Evolutionary conservation across 225 moss, liverwort and hornwort genomes (phyloP).

Genomic region (Sphagnum tenellum): DNA sequence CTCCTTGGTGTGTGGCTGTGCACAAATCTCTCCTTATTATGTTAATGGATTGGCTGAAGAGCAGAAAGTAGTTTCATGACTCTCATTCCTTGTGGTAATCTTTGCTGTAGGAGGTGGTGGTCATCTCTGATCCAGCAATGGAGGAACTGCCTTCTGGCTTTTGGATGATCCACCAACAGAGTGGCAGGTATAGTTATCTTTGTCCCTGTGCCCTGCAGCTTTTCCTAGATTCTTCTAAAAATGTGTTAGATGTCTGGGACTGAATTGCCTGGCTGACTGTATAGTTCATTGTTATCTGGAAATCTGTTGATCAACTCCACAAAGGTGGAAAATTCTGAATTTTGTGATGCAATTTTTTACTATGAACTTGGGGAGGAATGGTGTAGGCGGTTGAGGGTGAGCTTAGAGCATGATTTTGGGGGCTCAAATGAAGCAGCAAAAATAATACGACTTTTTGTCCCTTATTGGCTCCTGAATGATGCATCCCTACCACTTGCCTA

Average conservation of each 20-base stretch:
- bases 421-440: conserved; percentile 72
- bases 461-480: conserved; percentile 90
- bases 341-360: background rate
- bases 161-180: conserved; percentile 85
- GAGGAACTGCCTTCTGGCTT: conserved; percentile 87
- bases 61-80: background rate
- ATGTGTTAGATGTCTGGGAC: too few species aligned
- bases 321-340: too few species aligned
- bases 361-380: background rate
- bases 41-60: too few species aligned
- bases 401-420: conserved; percentile 92
- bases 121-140: conserved; percentile 79
- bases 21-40: too few species aligned
- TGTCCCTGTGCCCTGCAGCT: too few species aligned
- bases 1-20: too few species aligned
- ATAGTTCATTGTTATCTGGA: too few species aligned
- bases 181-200: conserved; percentile 49
- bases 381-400: conserved; percentile 85
- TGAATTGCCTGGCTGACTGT: too few species aligned
- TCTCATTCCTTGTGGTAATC: background rate
- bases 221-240: too few species aligned
- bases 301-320: too few species aligned
- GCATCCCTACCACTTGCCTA: conserved; percentile 73
- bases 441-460: conserved; percentile 92
- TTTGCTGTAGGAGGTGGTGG: conserved; percentile 43